Evolutionary conservation across 2,329 filamentous ascomycete genomes (phyloP).

Genomic region (Bisporella sp.): DNA sequence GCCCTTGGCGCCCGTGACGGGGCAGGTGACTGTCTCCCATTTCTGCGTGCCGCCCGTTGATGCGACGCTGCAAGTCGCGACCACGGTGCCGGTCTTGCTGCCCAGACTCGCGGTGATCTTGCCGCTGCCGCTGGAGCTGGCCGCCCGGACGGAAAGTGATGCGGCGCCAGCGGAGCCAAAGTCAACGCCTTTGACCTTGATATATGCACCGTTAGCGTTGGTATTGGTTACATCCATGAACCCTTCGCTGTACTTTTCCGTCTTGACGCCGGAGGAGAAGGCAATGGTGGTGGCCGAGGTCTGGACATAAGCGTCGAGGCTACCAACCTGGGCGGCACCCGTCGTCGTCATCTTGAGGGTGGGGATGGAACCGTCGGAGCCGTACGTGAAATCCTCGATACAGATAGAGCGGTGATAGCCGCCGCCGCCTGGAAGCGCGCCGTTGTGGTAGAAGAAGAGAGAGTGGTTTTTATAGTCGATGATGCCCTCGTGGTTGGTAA

Average conservation of each 20-base stretch:
- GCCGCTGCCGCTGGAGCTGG: neutral
- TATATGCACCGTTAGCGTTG: neutral
- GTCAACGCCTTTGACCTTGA: slow-evolving; percentile 1
- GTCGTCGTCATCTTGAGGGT: neutral
- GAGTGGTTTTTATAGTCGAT: neutral
- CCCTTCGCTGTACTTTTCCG: neutral
- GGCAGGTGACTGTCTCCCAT: neutral
- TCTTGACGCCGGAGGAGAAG: neutral
- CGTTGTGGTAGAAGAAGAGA: neutral
- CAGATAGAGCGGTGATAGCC: neutral
- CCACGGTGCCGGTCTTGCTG: neutral
- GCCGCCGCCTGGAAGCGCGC: neutral
- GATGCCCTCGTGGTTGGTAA: neutral
- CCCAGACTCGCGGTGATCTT: neutral
- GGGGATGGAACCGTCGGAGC: neutral
- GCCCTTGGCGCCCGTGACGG: neutral
- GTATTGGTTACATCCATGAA: neutral
- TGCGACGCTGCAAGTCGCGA: neutral
- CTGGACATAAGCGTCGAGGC: neutral
- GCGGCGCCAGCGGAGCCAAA: neutral
- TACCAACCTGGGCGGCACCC: neutral
- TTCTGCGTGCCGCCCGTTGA: neutral
- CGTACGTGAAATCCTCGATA: neutral
- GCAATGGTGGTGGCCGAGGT: neutral
- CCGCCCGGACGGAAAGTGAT: neutral